Percentiles rank a stretch among this genome's conserved stretches.
phyloP scores from a whole-genome alignment of 495 filamentous ascomycete species.

The Hypoxylon fragiforme region DNA sequence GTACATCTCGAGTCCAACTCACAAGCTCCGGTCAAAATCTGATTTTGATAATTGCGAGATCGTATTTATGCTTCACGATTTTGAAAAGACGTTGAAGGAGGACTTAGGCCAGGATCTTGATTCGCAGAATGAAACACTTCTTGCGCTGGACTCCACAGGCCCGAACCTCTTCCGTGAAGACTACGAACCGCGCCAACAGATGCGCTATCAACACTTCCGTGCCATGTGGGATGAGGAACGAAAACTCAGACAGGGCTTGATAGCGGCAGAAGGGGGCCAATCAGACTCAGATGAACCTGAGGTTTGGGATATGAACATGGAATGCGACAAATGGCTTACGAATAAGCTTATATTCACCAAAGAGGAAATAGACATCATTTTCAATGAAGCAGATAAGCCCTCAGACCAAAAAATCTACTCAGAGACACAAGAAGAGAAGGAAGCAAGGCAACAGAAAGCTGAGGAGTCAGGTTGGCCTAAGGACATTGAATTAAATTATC shows the following conservation, averaged over 20 bases:
- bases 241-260: not conserved
- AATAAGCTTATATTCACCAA: constrained; percentile 55
- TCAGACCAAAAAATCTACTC: not conserved
- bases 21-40: constrained; percentile 31
- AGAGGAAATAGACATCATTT: constrained; percentile 45
- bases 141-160: constrained; percentile 17
- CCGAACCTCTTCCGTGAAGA: constrained; percentile 20
- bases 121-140: constrained; percentile 7
- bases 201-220: constrained; percentile 45
- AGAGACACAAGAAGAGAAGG: constrained; percentile 19
- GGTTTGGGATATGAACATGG: constrained; percentile 23
- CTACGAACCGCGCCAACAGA: constrained; percentile 37
- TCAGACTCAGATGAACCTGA: not conserved
- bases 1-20: constrained; percentile 54
- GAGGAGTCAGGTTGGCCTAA: constrained; percentile 20
- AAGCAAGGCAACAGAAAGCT: constrained; percentile 12
- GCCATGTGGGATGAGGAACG: constrained; percentile 28
- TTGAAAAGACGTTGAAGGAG: constrained; percentile 19
- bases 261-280: constrained; percentile 9
- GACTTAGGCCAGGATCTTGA: constrained; percentile 1
- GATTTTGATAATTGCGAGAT: constrained; percentile 51
- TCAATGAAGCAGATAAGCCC: constrained; percentile 1
- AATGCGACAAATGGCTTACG: constrained; percentile 48
- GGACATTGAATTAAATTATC: constrained; percentile 20
- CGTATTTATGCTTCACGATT: constrained; percentile 52